Conservation (phyloP, 2,329 filamentous ascomycete genomes). For the Pleoardoris graminearum region DNA sequence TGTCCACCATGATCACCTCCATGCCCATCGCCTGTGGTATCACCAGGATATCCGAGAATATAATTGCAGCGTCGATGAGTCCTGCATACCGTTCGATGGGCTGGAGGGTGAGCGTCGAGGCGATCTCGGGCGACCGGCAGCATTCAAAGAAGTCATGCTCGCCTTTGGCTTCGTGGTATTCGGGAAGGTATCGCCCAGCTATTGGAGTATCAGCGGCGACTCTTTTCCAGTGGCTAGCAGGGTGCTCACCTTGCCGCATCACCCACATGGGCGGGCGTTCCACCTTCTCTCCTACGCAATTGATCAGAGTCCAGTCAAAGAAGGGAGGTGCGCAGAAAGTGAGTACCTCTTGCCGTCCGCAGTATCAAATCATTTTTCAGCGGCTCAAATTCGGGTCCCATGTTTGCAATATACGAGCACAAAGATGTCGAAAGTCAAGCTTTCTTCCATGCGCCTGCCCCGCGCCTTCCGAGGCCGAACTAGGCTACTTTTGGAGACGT, state of each 20-base stretch:
- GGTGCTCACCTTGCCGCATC: constrained; percentile 86
- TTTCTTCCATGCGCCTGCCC: constrained; percentile 22
- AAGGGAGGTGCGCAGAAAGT: neutral
- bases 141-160: constrained; percentile 94
- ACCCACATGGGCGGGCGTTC: constrained; percentile 97
- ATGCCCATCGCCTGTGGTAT: constrained; percentile 98
- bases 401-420: constrained; percentile 46
- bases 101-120: constrained; percentile 90
- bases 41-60: constrained; percentile 98
- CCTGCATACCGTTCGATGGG: constrained; percentile 89
- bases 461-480: constrained; percentile 23
- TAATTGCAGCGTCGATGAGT: constrained; percentile 94
- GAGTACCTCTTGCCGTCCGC: constrained; percentile 80
- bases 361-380: constrained; percentile 92
- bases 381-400: constrained; percentile 75
- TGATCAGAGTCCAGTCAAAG: constrained; percentile 16
- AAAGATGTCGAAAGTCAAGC: neutral
- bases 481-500: constrained; percentile 27
- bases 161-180: constrained; percentile 96
- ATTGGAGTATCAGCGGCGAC: constrained; percentile 16
- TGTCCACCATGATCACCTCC: constrained; percentile 97
- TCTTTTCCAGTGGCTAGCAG: neutral
- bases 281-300: constrained; percentile 73
- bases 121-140: constrained; percentile 89
- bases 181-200: constrained; percentile 96